Evolutionary conservation across 2,329 filamentous ascomycete genomes (phyloP).

Genomic region (Aureobasidium sp.): DNA sequence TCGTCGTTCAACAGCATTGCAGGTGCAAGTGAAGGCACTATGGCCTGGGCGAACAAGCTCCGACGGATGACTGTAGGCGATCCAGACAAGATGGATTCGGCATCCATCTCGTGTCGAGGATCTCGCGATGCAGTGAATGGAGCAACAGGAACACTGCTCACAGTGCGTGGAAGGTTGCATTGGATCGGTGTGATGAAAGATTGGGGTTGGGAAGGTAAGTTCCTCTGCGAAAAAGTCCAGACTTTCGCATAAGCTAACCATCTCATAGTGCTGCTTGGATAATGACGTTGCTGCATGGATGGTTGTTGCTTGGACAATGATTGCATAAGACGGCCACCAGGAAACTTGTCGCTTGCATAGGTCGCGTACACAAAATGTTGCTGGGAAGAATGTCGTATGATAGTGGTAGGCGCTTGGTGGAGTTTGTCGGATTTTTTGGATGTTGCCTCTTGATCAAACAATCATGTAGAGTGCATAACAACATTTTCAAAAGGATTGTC

Average conservation of each 20-base stretch:
- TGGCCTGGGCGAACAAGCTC: slow-evolving; percentile 15
- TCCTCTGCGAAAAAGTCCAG: slow-evolving; percentile 2
- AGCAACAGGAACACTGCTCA: slow-evolving; percentile 52
- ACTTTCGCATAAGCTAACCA: slow-evolving; percentile 8
- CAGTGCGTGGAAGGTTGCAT: slow-evolving; percentile 58
- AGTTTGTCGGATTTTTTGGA: not conserved
- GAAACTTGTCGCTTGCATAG: not conserved
- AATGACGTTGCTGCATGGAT: not conserved
- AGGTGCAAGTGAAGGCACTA: slow-evolving; percentile 6
- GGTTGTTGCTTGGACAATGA: not conserved
- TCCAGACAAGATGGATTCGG: not conserved
- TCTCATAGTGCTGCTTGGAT: slow-evolving; percentile 34
- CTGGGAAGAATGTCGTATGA: not conserved
- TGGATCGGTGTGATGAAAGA: slow-evolving; percentile 67
- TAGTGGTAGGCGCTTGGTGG: not conserved
- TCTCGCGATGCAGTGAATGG: slow-evolving; percentile 21
- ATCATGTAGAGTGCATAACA: not conserved
- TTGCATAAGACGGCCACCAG: not conserved
- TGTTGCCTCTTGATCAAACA: not conserved
- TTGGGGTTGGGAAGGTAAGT: slow-evolving; percentile 64
- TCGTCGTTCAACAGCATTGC: slow-evolving; percentile 10
- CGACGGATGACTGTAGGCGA: not conserved
- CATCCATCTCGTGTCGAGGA: slow-evolving; percentile 1
- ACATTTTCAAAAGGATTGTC: not conserved
- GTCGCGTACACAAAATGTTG: not conserved